Evolutionary conservation across 345 rosid species (phyloP).

Genomic region (Ceriops zippeliana): DNA sequence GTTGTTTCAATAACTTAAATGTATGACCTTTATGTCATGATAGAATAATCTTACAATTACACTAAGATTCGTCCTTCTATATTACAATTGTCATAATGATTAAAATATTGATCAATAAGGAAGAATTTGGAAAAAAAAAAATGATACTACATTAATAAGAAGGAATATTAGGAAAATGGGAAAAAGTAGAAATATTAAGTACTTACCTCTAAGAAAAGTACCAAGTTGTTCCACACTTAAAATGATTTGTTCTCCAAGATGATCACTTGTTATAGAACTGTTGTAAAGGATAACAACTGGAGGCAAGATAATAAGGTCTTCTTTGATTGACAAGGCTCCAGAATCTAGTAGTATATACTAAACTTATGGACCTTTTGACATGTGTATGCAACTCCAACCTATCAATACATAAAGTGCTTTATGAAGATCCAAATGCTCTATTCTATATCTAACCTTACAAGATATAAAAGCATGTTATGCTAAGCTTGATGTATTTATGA

Average conservation of each 20-base stretch:
- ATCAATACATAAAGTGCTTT: slow-evolving; percentile 49
- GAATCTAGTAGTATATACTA: slow-evolving; percentile 22
- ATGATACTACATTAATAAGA: too few species aligned
- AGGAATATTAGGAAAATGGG: too few species aligned
- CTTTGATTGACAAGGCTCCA: slow-evolving; percentile 40
- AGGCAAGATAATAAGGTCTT: slow-evolving; percentile 59
- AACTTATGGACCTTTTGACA: slow-evolving; percentile 29
- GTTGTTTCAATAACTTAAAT: too few species aligned
- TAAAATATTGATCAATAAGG: too few species aligned
- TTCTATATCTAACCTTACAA: slow-evolving; percentile 26
- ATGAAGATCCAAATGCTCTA: slow-evolving; percentile 53
- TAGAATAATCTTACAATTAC: too few species aligned
- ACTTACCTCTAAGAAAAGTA: slow-evolving; percentile 39
- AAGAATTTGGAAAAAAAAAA: too few species aligned
- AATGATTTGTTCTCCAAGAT: slow-evolving; percentile 26
- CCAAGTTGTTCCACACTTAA: slow-evolving; percentile 32
- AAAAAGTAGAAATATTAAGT: neutral
- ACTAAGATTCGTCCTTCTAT: too few species aligned
- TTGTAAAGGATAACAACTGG: slow-evolving; percentile 45
- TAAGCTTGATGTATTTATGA: slow-evolving; percentile 33
- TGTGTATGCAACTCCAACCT: slow-evolving; percentile 39
- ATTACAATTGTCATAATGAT: too few species aligned
- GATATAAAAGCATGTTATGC: slow-evolving; percentile 38
- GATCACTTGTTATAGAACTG: slow-evolving; percentile 36
- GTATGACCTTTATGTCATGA: too few species aligned